These are phyloP conservation scores for Magnusiomyces clavatus DNA, from an alignment of 1,139 yeast genomes.

Conservation along the genomic window DNA sequence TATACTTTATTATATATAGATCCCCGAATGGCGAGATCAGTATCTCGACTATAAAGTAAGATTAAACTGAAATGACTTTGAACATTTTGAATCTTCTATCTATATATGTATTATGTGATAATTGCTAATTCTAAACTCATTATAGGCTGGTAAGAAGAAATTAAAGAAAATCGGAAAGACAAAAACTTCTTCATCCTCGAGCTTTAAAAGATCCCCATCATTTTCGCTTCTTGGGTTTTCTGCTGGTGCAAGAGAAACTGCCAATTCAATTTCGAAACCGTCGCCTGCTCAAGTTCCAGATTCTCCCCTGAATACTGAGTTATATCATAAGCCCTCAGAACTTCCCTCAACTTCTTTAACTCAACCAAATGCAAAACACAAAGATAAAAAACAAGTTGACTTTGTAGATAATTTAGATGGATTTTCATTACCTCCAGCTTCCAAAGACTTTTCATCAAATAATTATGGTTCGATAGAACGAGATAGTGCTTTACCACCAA, in stretches of 20 bases:
- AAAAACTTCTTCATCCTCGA: constrained; percentile 6
- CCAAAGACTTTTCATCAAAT: constrained; percentile 13
- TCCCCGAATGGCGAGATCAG: constrained; percentile 83
- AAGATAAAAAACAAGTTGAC: no score
- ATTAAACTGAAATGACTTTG: neutral
- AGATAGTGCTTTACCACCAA: constrained; percentile 3
- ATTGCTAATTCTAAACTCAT: neutral
- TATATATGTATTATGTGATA: neutral
- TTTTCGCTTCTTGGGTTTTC: constrained; percentile 6
- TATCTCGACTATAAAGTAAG: constrained; percentile 62
- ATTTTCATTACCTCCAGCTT: constrained; percentile 26
- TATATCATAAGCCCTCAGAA: constrained; percentile 10
- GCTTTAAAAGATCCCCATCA: constrained; percentile 13
- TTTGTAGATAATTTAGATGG: constrained; percentile 8
- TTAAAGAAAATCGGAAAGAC: constrained; percentile 39
- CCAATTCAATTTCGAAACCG: constrained; percentile 10
- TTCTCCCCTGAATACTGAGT: neutral
- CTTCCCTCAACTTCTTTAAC: constrained; percentile 7
- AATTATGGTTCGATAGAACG: neutral
- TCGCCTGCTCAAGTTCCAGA: constrained; percentile 4
- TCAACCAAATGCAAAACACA: no score
- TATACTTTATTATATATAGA: constrained; percentile 32
- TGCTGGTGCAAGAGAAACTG: constrained; percentile 10
- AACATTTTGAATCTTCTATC: neutral
- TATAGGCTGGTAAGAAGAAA: constrained; percentile 45